phyloP scores from a whole-genome alignment of 345 rosid genomes.

The Cardamine chenopodiifolia region DNA sequence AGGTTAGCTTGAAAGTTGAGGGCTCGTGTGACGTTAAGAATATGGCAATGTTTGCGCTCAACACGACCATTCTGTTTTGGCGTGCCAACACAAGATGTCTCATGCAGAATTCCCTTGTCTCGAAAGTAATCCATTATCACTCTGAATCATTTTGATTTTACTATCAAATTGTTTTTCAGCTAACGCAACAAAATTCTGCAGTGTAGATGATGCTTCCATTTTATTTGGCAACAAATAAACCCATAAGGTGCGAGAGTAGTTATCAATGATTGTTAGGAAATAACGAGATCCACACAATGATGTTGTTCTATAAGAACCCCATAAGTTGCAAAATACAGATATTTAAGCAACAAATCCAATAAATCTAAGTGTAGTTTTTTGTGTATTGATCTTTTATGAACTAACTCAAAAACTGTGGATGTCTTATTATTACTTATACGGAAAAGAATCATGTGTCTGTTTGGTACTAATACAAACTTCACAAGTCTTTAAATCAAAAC shows the following conservation, averaged over 20 bases:
- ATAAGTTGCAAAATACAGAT: neutral
- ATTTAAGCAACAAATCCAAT: too few relatives aligned
- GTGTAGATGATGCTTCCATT: fast-evolving
- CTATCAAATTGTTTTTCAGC: neutral
- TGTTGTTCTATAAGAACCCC: neutral
- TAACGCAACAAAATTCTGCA: neutral
- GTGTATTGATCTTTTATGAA: too few relatives aligned
- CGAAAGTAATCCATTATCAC: too few relatives aligned
- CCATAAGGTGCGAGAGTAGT: neutral
- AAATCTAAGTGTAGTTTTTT: too few relatives aligned
- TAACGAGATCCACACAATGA: neutral
- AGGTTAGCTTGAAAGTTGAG: too few relatives aligned
- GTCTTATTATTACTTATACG: neutral
- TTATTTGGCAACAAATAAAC: neutral
- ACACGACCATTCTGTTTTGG: too few relatives aligned
- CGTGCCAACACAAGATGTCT: too few relatives aligned
- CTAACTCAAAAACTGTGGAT: neutral
- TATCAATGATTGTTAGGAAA: neutral
- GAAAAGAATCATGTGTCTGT: neutral
- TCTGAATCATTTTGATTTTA: neutral
- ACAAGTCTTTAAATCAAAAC: neutral
- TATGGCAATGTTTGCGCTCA: too few relatives aligned
- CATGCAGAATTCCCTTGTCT: too few relatives aligned
- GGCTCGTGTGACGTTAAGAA: too few relatives aligned
- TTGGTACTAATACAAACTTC: neutral